Conservation (phyloP, 768 basidiomycete species). For the Ephemerocybe angulata region DNA sequence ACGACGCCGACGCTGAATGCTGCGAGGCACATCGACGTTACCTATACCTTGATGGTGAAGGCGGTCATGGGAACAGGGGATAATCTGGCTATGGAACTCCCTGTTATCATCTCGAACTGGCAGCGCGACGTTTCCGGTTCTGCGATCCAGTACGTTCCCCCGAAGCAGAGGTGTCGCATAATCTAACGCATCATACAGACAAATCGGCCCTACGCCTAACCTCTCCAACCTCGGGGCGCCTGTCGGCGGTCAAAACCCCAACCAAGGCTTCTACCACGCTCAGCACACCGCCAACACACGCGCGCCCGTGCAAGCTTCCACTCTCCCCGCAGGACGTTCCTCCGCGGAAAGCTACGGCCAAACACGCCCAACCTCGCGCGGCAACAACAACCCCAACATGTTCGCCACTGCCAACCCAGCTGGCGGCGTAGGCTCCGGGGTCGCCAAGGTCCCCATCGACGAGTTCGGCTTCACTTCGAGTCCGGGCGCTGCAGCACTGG, state of each 20-base stretch:
- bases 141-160: neutral
- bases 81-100: constrained; percentile 67
- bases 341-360: neutral
- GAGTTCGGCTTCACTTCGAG: neutral
- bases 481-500: neutral
- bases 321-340: constrained; percentile 5
- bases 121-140: constrained; percentile 42
- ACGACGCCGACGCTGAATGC: constrained; percentile 79
- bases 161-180: neutral
- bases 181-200: constrained; percentile 25
- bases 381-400: neutral
- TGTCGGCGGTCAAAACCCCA: neutral
- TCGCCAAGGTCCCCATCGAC: neutral
- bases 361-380: neutral
- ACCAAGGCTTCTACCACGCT: constrained; percentile 6
- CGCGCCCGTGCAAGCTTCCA: constrained; percentile 7
- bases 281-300: neutral
- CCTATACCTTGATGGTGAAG: constrained; percentile 72
- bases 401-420: neutral
- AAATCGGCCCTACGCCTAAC: constrained; percentile 45
- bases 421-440: neutral
- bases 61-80: constrained; percentile 70
- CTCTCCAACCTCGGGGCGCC: constrained; percentile 35
- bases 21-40: constrained; percentile 83
- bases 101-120: constrained; percentile 84